Evolutionary conservation across 2,329 filamentous ascomycete species (phyloP).

Genomic region (Emericellopsis atlantica): DNA sequence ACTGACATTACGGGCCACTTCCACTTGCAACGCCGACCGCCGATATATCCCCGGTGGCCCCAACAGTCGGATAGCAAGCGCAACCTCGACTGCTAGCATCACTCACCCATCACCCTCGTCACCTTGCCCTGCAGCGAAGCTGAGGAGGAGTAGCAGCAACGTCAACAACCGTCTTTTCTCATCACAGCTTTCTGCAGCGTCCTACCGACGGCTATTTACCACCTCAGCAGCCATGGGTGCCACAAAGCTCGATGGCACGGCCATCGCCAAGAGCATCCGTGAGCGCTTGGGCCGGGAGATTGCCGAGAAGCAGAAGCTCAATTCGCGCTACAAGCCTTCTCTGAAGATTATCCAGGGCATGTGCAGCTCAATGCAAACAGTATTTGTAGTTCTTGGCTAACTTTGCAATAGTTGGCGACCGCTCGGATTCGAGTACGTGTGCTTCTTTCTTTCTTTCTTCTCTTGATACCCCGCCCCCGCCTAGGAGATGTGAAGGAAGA

Average conservation of each 20-base stretch:
- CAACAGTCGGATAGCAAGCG: no score
- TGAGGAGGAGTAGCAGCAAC: no score
- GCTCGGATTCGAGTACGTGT: conserved; percentile 71
- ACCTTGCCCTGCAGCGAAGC: no score
- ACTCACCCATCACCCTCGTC: no score
- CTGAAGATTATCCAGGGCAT: conserved; percentile 91
- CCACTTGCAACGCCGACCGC: no score
- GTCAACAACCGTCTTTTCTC: no score
- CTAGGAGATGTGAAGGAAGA: neutral
- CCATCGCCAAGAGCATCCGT: conserved; percentile 85
- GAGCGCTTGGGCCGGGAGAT: conserved; percentile 73
- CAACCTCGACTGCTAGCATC: no score
- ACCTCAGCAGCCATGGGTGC: conserved; percentile 62
- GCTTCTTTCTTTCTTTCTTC: conserved; percentile 2
- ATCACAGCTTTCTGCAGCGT: no score
- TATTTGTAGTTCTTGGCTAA: neutral
- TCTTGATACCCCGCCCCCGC: conserved; percentile 6
- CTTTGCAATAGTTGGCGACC: conserved; percentile 59
- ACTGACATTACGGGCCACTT: no score
- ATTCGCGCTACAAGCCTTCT: conserved; percentile 78
- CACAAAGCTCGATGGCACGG: conserved; percentile 87
- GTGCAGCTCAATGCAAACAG: conserved; percentile 9
- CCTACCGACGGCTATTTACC: conserved; percentile 8
- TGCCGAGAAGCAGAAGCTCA: conserved; percentile 63
- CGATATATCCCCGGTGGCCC: no score